These are phyloP conservation scores for Letharia columbiana DNA, from an alignment of 495 filamentous ascomycete genomes.

Conservation along the genomic window DNA sequence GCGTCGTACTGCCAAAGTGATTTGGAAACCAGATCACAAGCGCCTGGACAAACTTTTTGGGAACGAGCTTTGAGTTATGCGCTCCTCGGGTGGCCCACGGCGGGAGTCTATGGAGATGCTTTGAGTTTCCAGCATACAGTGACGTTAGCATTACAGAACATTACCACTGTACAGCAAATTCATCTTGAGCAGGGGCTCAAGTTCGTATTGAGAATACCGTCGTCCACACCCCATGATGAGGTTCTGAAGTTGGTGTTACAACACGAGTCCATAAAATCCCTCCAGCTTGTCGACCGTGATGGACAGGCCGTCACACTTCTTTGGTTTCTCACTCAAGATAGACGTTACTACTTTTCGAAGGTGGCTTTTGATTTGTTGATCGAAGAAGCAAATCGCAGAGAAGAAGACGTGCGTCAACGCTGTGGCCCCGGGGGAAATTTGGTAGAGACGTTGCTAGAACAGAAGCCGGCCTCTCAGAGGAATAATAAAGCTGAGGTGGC, in stretches of 20 bases:
- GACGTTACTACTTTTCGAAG: not conserved
- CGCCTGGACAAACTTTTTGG: not conserved
- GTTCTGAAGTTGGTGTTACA: not conserved
- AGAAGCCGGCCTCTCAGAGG: accelerated
- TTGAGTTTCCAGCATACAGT: not conserved
- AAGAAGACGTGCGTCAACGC: not conserved
- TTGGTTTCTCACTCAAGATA: not conserved
- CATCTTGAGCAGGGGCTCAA: not conserved
- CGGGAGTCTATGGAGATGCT: too few relatives aligned
- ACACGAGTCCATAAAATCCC: not conserved
- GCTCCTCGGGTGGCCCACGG: not conserved
- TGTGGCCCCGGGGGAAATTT: not conserved
- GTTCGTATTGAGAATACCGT: not conserved
- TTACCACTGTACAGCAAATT: not conserved
- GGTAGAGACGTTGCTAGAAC: not conserved
- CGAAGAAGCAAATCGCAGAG: not conserved
- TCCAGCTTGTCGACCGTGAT: not conserved
- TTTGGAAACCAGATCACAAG: not conserved
- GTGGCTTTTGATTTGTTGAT: not conserved
- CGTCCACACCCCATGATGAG: too few relatives aligned
- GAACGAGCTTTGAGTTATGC: not conserved
- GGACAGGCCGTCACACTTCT: not conserved
- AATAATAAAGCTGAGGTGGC: accelerated
- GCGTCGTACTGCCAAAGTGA: not conserved
- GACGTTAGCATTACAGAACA: not conserved